Percentiles rank a stretch among this genome's conserved stretches.
Evolutionary conservation across 2,329 filamentous ascomycete species (phyloP).

Genomic region (Cadophora sp.): DNA sequence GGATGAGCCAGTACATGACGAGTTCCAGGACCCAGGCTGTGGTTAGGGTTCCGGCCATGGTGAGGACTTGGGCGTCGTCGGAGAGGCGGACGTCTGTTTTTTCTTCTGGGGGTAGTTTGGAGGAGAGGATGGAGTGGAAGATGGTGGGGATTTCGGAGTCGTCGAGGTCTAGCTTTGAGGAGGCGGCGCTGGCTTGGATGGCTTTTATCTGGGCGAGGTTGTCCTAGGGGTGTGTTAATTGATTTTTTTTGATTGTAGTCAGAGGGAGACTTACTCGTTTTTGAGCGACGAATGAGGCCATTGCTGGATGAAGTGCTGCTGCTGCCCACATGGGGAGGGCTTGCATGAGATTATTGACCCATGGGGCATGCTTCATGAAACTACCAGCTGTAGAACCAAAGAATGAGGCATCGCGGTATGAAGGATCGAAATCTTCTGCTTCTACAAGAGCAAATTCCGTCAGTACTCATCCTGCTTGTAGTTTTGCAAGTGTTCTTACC

Average conservation of each 20-base stretch:
- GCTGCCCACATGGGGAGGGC: conserved; percentile 28
- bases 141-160: conserved; percentile 37
- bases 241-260: neutral
- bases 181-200: conserved; percentile 29
- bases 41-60: conserved; percentile 49
- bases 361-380: conserved; percentile 30
- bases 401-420: conserved; percentile 32
- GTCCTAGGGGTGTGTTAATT: conserved; percentile 44
- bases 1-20: conserved; percentile 47
- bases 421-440: conserved; percentile 33
- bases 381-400: conserved; percentile 26
- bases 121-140: conserved; percentile 39
- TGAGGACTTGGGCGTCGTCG: conserved; percentile 45
- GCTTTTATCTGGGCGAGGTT: conserved; percentile 44
- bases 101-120: conserved; percentile 45
- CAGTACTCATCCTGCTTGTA: neutral
- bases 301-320: conserved; percentile 17
- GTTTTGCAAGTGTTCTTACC: conserved; percentile 6
- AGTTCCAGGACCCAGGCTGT: conserved; percentile 46
- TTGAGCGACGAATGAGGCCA: conserved; percentile 26
- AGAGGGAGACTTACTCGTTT: conserved; percentile 22
- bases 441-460: conserved; percentile 24
- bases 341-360: conserved; percentile 31
- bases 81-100: conserved; percentile 45
- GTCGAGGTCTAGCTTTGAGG: conserved; percentile 14